These are phyloP conservation scores for Stephania yunnanensis DNA, from an alignment of 164 flowering plant species.

Conservation along the genomic window DNA sequence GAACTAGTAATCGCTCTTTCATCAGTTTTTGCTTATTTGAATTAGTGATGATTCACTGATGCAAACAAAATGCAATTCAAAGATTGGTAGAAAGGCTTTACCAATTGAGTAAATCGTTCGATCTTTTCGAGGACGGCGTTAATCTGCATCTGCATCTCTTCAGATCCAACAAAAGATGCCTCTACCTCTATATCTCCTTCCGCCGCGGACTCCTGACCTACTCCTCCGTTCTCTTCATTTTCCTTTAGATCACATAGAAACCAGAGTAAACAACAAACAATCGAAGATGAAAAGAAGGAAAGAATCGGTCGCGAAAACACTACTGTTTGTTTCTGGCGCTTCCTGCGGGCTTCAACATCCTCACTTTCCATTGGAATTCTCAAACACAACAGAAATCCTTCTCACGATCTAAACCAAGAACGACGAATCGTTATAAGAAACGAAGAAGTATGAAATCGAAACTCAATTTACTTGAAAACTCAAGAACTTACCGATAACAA, in stretches of 20 bases:
- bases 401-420: not conserved
- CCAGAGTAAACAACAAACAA: not conserved
- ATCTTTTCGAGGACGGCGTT: constrained; percentile 58
- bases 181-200: constrained; percentile 43
- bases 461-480: no score
- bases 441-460: no score
- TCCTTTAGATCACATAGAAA: constrained; percentile 19
- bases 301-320: constrained; percentile 1
- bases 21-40: no score
- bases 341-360: constrained; percentile 25
- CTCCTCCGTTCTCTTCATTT: constrained; percentile 26
- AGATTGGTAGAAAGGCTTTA: constrained; percentile 17
- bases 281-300: not conserved
- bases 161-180: constrained; percentile 39
- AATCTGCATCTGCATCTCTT: constrained; percentile 60
- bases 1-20: no score
- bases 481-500: no score
- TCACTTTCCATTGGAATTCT: constrained; percentile 26
- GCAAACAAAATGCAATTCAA: no score
- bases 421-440: not conserved
- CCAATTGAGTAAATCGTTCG: constrained; percentile 64
- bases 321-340: constrained; percentile 42
- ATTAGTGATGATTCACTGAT: not conserved
- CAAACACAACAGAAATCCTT: not conserved
- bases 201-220: constrained; percentile 12